Evolutionary conservation across 2,329 filamentous ascomycete genomes (phyloP).

Genomic region (Cladophialophora immunda): DNA sequence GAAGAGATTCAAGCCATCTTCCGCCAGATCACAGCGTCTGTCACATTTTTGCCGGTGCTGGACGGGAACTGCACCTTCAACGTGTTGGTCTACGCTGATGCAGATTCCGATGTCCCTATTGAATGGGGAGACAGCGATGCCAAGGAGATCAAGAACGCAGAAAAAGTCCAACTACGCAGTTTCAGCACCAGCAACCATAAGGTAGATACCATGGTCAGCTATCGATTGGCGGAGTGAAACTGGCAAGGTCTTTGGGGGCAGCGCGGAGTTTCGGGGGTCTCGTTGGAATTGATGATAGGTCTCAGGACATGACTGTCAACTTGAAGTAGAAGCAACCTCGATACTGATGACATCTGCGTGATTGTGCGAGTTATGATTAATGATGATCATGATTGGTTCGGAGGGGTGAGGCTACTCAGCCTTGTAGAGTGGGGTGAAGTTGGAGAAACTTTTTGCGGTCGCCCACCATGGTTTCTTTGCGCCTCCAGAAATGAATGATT

Average conservation of each 20-base stretch:
- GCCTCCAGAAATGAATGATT: background rate
- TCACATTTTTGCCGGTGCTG: constrained; percentile 94
- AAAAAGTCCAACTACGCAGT: constrained; percentile 92
- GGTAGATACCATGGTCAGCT: constrained; percentile 95
- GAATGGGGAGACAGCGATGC: constrained; percentile 99
- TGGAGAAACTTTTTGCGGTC: constrained; percentile 25
- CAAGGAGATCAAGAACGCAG: constrained; percentile 92
- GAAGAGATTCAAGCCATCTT: constrained; percentile 96
- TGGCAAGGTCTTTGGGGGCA: background rate
- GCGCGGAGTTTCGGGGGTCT: constrained; percentile 26
- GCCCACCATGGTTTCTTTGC: constrained; percentile 25
- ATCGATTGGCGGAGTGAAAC: constrained; percentile 65
- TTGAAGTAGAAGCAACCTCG: background rate
- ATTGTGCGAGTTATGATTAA: background rate
- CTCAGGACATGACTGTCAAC: background rate
- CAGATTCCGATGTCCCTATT: constrained; percentile 93
- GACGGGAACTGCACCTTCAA: constrained; percentile 98
- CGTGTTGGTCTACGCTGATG: constrained; percentile 95
- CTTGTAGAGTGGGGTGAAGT: constrained; percentile 14
- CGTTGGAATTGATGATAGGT: background rate
- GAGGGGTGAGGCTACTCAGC: background rate
- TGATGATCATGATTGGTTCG: constrained; percentile 5
- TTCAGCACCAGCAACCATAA: constrained; percentile 96
- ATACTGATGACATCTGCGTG: background rate
- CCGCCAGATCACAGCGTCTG: constrained; percentile 95